These are phyloP conservation scores for Emmonsiellopsis sp. DNA, from an alignment of 2,329 filamentous ascomycete genomes.

Conservation along the genomic window DNA sequence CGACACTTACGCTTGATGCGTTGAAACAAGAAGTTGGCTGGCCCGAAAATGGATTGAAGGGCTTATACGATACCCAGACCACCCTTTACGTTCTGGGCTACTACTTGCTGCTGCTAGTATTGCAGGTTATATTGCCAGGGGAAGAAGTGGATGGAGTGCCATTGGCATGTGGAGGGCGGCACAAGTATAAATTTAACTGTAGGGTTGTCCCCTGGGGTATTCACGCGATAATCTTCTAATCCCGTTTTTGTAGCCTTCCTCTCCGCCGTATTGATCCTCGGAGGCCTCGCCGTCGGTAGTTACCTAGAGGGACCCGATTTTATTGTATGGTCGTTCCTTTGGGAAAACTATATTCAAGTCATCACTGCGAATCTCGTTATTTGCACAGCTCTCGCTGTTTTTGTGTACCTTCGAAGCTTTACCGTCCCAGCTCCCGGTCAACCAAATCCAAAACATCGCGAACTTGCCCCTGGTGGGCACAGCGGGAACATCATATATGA, in stretches of 20 bases:
- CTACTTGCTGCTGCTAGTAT: constrained; percentile 63
- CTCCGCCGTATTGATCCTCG: constrained; percentile 64
- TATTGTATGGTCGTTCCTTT: constrained; percentile 83
- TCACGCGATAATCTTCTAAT: background rate
- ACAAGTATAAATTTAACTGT: constrained; percentile 79
- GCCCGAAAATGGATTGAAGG: constrained; percentile 60
- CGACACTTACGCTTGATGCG: constrained; percentile 58
- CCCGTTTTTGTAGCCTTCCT: constrained; percentile 50
- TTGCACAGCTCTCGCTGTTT: constrained; percentile 61
- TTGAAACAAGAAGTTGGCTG: constrained; percentile 76
- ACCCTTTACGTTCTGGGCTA: constrained; percentile 65
- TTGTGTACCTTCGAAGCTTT: constrained; percentile 76
- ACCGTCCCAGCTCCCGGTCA: constrained; percentile 50
- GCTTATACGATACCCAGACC: constrained; percentile 60
- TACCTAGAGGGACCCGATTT: constrained; percentile 69
- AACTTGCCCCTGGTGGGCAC: constrained; percentile 72
- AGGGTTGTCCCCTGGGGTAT: constrained; percentile 13
- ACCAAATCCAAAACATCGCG: constrained; percentile 59
- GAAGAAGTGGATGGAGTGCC: constrained; percentile 60
- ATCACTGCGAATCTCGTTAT: constrained; percentile 75
- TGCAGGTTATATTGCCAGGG: constrained; percentile 70
- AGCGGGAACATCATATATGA: constrained; percentile 84
- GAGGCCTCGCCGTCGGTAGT: constrained; percentile 65
- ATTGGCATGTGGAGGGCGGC: constrained; percentile 59
- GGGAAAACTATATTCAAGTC: constrained; percentile 81